Conservation (phyloP, 2,329 filamentous ascomycete species). For the Conoideocrella luteorostrata region DNA sequence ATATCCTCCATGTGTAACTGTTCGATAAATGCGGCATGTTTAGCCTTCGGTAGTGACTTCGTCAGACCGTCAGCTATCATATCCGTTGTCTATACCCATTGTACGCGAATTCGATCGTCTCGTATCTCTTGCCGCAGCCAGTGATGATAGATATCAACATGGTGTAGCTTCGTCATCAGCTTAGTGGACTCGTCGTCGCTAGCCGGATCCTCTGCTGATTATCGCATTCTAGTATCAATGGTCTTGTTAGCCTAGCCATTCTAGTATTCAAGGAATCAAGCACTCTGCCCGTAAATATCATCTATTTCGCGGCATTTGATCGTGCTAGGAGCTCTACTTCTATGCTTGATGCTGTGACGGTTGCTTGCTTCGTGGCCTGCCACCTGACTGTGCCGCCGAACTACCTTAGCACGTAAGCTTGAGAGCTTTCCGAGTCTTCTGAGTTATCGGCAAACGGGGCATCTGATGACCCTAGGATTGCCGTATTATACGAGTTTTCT, state of each 20-base stretch:
- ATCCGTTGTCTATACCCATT: not conserved
- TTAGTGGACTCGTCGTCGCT: not conserved
- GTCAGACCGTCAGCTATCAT: not conserved
- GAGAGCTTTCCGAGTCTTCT: conserved; percentile 4
- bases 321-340: conserved; percentile 6
- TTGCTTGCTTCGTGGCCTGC: conserved; percentile 4
- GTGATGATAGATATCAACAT: not conserved
- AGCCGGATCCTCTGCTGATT: not conserved
- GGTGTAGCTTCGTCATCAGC: not conserved
- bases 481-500: not conserved
- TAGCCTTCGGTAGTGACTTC: not conserved
- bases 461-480: conserved; percentile 1
- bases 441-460: conserved; percentile 6
- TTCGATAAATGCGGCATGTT: not conserved
- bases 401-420: conserved; percentile 7
- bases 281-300: not conserved
- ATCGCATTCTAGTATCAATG: not conserved
- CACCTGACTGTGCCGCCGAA: conserved; percentile 5
- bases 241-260: not conserved
- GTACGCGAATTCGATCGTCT: not conserved
- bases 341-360: conserved; percentile 5
- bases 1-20: not conserved
- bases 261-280: not conserved
- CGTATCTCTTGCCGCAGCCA: not conserved
- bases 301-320: conserved; percentile 5